Conservation (phyloP, 345 rosid genomes). For the Salix exigua region DNA sequence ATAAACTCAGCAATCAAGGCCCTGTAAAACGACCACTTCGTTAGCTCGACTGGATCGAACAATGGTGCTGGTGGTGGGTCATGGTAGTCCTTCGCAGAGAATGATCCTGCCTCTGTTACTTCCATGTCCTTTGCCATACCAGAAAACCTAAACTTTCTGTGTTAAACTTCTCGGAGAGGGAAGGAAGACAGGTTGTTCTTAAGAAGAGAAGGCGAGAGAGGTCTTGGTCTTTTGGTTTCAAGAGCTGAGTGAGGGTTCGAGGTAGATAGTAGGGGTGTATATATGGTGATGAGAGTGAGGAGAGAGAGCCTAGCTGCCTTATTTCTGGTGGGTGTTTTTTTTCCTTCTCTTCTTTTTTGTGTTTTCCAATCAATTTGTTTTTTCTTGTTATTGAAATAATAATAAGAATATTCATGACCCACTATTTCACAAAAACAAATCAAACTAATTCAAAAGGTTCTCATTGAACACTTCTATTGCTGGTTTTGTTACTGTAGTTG, state of each 20-base stretch:
- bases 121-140: slow-evolving; percentile 41
- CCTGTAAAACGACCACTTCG: slow-evolving; percentile 77
- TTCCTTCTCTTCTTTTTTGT: background rate
- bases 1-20: slow-evolving; percentile 80
- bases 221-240: background rate
- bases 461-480: too few species aligned
- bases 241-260: background rate
- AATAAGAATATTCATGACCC: too few species aligned
- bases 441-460: too few species aligned
- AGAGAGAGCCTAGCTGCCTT: background rate
- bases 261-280: slow-evolving; percentile 24
- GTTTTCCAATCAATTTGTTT: background rate
- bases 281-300: slow-evolving; percentile 16
- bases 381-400: background rate
- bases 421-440: too few species aligned
- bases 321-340: background rate
- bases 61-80: slow-evolving; percentile 79
- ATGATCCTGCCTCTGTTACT: slow-evolving; percentile 41
- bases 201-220: background rate
- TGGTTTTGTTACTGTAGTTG: too few species aligned
- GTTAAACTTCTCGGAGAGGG: background rate
- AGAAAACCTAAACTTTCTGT: background rate
- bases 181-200: background rate
- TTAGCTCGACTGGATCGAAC: slow-evolving; percentile 50
- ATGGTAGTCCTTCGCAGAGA: slow-evolving; percentile 61